Conservation (phyloP, 371 early-diverging fungal genomes). For the Rhizopus delemar region DNA sequence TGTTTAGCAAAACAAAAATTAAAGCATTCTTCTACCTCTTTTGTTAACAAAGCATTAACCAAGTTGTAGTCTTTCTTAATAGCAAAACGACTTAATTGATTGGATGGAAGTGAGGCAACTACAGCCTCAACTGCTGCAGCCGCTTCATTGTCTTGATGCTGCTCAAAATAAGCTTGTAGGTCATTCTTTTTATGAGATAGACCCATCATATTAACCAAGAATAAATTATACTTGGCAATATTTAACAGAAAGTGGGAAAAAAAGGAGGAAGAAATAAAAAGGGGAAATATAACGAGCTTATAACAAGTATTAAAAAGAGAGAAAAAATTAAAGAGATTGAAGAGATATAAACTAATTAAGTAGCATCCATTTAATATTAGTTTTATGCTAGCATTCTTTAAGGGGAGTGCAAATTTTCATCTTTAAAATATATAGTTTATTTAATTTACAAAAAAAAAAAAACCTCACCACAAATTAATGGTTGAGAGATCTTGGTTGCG, state of each 20-base stretch:
- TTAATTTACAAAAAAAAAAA: slow-evolving; percentile 8
- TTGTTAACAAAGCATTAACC: slow-evolving; percentile 22
- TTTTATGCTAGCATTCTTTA: not conserved
- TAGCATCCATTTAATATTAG: no score
- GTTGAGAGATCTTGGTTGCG: slow-evolving; percentile 32
- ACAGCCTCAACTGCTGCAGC: slow-evolving; percentile 21
- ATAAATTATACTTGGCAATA: not conserved
- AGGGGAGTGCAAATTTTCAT: not conserved
- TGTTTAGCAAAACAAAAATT: no score
- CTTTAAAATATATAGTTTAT: slow-evolving; percentile 4
- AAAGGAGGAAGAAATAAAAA: slow-evolving; percentile 3
- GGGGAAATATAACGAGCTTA: not conserved
- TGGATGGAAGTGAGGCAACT: slow-evolving; percentile 20
- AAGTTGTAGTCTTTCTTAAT: slow-evolving; percentile 11
- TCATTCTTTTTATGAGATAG: slow-evolving; percentile 5
- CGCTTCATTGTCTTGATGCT: slow-evolving; percentile 21
- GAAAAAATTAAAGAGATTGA: not conserved
- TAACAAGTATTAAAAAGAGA: not conserved
- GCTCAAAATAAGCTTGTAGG: slow-evolving; percentile 24
- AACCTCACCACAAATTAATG: slow-evolving; percentile 16
- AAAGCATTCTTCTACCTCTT: slow-evolving; percentile 17
- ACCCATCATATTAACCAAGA: not conserved
- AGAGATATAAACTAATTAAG: not conserved
- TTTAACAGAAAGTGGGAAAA: not conserved
- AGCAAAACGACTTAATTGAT: slow-evolving; percentile 8